Percentiles rank a stretch among this genome's conserved stretches.
These are phyloP conservation scores for Lactuca sativa DNA, from an alignment of 129 eudicot genomes.

Conservation along the genomic window DNA sequence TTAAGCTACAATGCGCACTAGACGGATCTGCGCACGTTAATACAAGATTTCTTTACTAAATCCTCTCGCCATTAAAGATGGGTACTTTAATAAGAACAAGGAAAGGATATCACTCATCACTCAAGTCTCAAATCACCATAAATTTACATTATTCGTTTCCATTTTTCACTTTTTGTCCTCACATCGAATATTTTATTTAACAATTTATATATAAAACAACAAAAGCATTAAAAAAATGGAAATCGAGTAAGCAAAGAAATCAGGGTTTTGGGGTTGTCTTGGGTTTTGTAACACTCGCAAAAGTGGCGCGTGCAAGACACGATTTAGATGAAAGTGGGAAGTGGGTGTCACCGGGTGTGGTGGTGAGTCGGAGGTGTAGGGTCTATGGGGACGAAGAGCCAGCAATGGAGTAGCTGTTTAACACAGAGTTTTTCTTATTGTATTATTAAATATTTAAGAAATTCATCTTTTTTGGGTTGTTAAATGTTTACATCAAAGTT, in stretches of 20 bases:
- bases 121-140: neutral
- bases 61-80: constrained; percentile 17
- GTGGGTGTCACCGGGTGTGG: constrained; percentile 32
- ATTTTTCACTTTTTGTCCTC: constrained; percentile 9
- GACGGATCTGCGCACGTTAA: constrained; percentile 48
- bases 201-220: neutral
- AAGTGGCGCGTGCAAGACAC: constrained; percentile 31
- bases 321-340: constrained; percentile 8
- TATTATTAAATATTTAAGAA: neutral
- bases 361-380: constrained; percentile 33
- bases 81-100: constrained; percentile 5
- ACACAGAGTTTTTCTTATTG: constrained; percentile 17
- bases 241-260: neutral
- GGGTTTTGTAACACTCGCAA: constrained; percentile 2
- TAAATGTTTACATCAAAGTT: constrained; percentile 37
- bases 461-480: constrained; percentile 19
- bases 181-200: neutral
- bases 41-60: constrained; percentile 37
- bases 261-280: constrained; percentile 1
- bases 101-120: constrained; percentile 8
- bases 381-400: constrained; percentile 32
- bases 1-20: constrained; percentile 45
- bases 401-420: constrained; percentile 43
- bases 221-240: neutral
- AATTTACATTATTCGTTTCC: neutral